Evolutionary conservation across 192 early-diverging fungal species (phyloP), one percentile per base, ranked within the genome.

Genomic region (Rhizophagus prolifer): DNA sequence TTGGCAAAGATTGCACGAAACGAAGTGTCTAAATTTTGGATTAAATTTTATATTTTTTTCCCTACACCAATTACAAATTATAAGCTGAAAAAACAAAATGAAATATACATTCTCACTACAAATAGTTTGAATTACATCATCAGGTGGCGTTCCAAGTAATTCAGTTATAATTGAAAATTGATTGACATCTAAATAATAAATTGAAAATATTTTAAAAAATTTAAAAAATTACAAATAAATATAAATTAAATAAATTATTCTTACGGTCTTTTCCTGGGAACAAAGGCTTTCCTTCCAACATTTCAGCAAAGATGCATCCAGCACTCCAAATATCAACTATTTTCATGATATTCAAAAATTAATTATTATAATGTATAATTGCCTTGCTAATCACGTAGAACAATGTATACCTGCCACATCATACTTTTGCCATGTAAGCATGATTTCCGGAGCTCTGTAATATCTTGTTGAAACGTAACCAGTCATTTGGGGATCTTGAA

Each of bases 391-490:
- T 44, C 10, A 44, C 41, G 3, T 12, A 44, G 10, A 44, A 12
- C 12, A 44, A 44, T 10, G 9, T 44, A 44, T 82, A 86, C 85
- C 84, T 21, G 95, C 96, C 59, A 96, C 93, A 64, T 96, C 95
- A 85, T 99, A 99, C 77, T 94, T 95, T 82, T 97, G 95, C 93
- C 95, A 97, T 44, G 95, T 95, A 63, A 99, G 85, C 96, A 99
- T 97, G 79, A 99, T 97, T 75, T 99, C 97, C 41, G 97, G 97
- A 13, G 97, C 96, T 75, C 97, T 92, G 81, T 99, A 99, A 85
- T 97, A 97, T 50, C 97, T 88, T 16, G 97, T 97, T 9, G 96
- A 95, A 25, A 97, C 97, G 83, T 99, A 99, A 31, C 96, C 96
- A 26, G 96, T 98, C 96, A 98, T 98, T 81, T 96, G 94, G 75